Percentiles rank a stretch among this genome's conserved stretches.
Conservation (phyloP, 2,329 filamentous ascomycete genomes). For the Trichophyton equinum region DNA sequence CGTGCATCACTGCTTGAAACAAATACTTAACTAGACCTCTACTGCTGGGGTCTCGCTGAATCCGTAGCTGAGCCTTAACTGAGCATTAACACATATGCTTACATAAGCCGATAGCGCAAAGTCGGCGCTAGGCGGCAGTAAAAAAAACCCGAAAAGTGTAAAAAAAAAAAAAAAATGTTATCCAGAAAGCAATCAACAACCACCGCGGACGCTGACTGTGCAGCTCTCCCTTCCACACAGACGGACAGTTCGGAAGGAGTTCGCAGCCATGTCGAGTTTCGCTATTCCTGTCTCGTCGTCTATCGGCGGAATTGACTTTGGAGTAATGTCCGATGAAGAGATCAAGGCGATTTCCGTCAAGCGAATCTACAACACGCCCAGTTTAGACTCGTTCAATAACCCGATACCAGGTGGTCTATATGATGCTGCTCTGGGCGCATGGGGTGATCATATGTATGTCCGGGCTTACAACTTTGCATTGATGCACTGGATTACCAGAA, state of each 20-base stretch:
- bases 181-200: background rate
- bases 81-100: background rate
- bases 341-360: constrained; percentile 85
- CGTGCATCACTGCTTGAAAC: too few relatives aligned
- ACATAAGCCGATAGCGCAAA: background rate
- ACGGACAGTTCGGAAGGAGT: background rate
- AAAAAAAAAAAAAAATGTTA: constrained; percentile 3
- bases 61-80: background rate
- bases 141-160: constrained; percentile 16
- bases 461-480: background rate
- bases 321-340: constrained; percentile 67
- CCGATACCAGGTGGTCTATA: constrained; percentile 85
- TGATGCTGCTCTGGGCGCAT: constrained; percentile 80
- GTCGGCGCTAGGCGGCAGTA: constrained; percentile 29
- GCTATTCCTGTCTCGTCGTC: constrained; percentile 69
- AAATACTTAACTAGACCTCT: too few relatives aligned
- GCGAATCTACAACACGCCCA: constrained; percentile 80
- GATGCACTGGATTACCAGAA: background rate
- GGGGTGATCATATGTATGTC: constrained; percentile 67
- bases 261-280: constrained; percentile 30
- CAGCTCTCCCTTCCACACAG: background rate
- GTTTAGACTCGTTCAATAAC: constrained; percentile 86
- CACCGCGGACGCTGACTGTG: background rate
- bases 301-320: constrained; percentile 81
- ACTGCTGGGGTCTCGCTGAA: too few relatives aligned